phyloP scores from a whole-genome alignment of 257 asterid genomes.

The Nicotiana undulata region DNA sequence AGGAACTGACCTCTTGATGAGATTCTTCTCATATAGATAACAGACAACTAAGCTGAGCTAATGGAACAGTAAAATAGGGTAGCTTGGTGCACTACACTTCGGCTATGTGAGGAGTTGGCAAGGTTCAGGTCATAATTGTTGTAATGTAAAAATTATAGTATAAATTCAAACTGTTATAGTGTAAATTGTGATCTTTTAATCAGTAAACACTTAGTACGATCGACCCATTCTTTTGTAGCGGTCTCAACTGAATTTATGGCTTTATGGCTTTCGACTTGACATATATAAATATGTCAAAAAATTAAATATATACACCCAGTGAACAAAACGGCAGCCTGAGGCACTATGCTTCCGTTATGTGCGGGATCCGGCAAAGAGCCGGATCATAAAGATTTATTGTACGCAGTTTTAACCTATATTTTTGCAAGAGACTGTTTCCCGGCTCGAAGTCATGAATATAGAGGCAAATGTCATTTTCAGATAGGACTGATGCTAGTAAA shows the following conservation, averaged over 20 bases:
- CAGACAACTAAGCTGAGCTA: neutral
- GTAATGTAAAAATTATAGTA: neutral
- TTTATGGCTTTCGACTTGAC: too few relatives aligned
- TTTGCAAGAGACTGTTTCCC: too few relatives aligned
- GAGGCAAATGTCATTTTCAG: neutral
- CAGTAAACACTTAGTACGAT: neutral
- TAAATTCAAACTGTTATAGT: neutral
- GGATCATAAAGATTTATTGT: too few relatives aligned
- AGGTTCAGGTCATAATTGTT: too few relatives aligned
- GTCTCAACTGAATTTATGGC: too few relatives aligned
- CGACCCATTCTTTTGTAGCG: neutral
- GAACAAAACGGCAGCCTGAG: too few relatives aligned
- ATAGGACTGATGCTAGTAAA: neutral
- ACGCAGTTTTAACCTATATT: too few relatives aligned
- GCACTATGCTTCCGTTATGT: accelerated
- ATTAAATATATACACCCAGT: neutral
- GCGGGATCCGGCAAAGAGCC: accelerated
- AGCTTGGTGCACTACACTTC: too few relatives aligned
- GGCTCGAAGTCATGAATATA: too few relatives aligned
- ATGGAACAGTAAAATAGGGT: neutral
- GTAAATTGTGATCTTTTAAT: neutral
- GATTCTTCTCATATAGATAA: neutral
- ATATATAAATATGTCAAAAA: too few relatives aligned
- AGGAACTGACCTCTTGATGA: neutral
- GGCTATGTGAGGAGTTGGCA: too few relatives aligned